These are phyloP conservation scores for Trichoderma sp. DNA, from an alignment of 2,329 filamentous ascomycete species.

Conservation along the genomic window DNA sequence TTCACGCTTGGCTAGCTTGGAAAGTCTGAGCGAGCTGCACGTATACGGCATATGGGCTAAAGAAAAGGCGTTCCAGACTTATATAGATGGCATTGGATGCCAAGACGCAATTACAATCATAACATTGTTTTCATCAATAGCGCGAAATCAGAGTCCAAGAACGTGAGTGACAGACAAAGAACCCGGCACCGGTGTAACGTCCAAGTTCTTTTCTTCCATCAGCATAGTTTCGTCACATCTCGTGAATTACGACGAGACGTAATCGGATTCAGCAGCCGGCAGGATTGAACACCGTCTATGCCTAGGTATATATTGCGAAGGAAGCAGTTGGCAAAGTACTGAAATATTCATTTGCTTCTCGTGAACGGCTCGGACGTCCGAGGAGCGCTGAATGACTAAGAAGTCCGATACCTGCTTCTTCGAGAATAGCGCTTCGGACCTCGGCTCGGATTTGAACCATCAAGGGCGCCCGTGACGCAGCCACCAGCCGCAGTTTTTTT, in stretches of 20 bases:
- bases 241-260: background rate
- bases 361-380: conserved; percentile 21
- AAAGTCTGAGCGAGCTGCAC: conserved; percentile 24
- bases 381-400: conserved; percentile 23
- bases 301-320: background rate
- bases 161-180: background rate
- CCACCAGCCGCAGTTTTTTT: conserved; percentile 34
- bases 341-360: background rate
- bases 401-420: background rate
- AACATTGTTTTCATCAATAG: background rate
- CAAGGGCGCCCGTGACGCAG: conserved; percentile 16
- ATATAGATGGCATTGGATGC: background rate
- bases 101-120: conserved; percentile 2
- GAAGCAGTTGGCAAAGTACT: background rate
- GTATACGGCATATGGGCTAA: background rate
- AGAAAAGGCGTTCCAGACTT: background rate
- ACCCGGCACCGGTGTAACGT: background rate
- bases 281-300: background rate
- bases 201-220: background rate
- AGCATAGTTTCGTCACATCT: background rate
- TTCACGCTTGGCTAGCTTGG: conserved; percentile 23
- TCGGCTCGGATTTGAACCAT: conserved; percentile 20
- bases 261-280: conserved; percentile 1
- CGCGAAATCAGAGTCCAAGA: background rate
- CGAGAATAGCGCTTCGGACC: conserved; percentile 8